Conservation (phyloP, 139 green algal genomes). For the Chlamydomonas sphaeroides region DNA sequence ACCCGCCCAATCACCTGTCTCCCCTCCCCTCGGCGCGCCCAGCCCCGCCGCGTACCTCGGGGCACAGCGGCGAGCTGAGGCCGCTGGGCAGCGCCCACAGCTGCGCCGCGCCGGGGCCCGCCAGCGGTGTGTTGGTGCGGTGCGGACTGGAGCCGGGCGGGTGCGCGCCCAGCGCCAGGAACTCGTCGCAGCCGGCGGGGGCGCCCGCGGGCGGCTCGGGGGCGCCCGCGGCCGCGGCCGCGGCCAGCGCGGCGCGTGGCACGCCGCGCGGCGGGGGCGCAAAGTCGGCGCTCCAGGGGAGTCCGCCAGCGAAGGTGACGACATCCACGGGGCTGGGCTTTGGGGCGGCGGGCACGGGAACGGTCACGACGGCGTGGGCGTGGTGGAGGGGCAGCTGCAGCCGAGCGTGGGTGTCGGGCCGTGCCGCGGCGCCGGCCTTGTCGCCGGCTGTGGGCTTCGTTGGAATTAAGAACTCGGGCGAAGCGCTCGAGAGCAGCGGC, state of each 20-base stretch:
- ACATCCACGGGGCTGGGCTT: constrained; percentile 34
- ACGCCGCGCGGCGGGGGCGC: constrained; percentile 44
- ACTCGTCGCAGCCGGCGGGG: constrained; percentile 19
- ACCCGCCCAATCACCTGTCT: too few species aligned
- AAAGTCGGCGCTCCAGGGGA: constrained; percentile 67
- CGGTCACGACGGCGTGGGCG: too few species aligned
- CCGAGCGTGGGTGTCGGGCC: too few species aligned
- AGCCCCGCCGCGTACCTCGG: too few species aligned
- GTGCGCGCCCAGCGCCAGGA: constrained; percentile 61
- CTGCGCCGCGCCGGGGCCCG: constrained; percentile 56
- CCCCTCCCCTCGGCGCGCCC: too few species aligned
- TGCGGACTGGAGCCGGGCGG: constrained; percentile 29
- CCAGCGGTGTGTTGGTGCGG: constrained; percentile 23
- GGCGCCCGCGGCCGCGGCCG: not conserved
- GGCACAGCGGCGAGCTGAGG: not conserved
- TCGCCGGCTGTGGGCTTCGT: too few species aligned
- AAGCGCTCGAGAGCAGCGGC: too few species aligned
- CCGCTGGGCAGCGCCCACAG: constrained; percentile 63
- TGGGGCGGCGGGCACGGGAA: too few species aligned
- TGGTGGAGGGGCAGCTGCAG: too few species aligned
- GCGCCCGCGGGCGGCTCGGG: not conserved
- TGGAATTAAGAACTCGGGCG: too few species aligned
- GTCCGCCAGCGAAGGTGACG: constrained; percentile 55
- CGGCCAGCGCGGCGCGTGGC: not conserved
- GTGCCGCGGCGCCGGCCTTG: too few species aligned